These are phyloP conservation scores for Alternaria gaisen DNA, from an alignment of 2,329 filamentous ascomycete species.

Conservation along the genomic window DNA sequence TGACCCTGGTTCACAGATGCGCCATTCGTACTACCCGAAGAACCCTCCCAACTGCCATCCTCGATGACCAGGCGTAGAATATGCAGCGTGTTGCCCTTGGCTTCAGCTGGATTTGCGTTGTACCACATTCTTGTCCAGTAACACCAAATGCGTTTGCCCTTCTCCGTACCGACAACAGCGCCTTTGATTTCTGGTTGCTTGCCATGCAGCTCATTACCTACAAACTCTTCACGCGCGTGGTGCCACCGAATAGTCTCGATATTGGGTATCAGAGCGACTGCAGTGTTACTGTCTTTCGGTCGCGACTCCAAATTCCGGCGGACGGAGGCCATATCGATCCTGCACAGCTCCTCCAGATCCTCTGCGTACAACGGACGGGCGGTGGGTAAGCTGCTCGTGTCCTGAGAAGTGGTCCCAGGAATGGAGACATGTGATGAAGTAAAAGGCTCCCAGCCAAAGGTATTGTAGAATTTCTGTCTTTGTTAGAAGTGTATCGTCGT, in stretches of 20 bases:
- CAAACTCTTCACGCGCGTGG: slow-evolving; percentile 81
- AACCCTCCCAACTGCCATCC: slow-evolving; percentile 52
- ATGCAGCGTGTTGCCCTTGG: slow-evolving; percentile 72
- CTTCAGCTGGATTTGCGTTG: slow-evolving; percentile 62
- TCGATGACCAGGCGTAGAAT: slow-evolving; percentile 75
- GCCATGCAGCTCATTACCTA: slow-evolving; percentile 70
- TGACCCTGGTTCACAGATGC: slow-evolving; percentile 24
- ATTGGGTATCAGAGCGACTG: slow-evolving; percentile 74
- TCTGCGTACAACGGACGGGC: slow-evolving; percentile 63
- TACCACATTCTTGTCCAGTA: slow-evolving; percentile 74
- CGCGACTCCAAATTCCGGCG: slow-evolving; percentile 59
- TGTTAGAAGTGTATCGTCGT: slow-evolving; percentile 70
- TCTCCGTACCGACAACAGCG: slow-evolving; percentile 66
- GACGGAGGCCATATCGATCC: slow-evolving; percentile 70
- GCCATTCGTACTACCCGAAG: slow-evolving; percentile 33
- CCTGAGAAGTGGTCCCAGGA: slow-evolving; percentile 17
- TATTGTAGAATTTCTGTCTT: slow-evolving; percentile 81
- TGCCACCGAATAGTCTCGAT: slow-evolving; percentile 77
- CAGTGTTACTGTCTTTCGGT: slow-evolving; percentile 55
- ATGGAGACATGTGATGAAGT: slow-evolving; percentile 72
- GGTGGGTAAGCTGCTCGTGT: slow-evolving; percentile 23
- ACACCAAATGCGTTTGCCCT: slow-evolving; percentile 72
- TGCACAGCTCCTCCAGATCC: slow-evolving; percentile 69
- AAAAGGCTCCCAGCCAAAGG: slow-evolving; percentile 78
- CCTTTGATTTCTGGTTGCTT: slow-evolving; percentile 71